A percentile compares a stretch with the other conserved stretches of the same genome.
Evolutionary conservation across 2,329 filamentous ascomycete genomes (phyloP).

Genomic region (Trichoderma endophyticum): DNA sequence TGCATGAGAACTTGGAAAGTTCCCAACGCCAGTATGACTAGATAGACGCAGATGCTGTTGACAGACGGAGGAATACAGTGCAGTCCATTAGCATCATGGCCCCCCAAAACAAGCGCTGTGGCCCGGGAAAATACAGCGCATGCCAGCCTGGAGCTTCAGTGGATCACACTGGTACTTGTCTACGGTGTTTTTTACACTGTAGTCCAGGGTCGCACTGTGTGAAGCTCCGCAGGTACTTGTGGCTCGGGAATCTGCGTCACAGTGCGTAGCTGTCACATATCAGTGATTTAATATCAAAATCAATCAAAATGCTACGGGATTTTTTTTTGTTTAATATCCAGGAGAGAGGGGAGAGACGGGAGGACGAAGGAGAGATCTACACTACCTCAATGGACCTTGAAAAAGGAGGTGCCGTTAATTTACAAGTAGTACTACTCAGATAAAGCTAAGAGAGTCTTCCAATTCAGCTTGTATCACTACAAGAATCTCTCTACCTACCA

Average conservation of each 20-base stretch:
- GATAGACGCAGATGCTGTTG: neutral
- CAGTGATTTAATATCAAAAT: slow-evolving; percentile 1
- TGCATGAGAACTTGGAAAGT: neutral
- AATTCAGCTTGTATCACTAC: neutral
- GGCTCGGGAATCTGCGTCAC: slow-evolving; percentile 8
- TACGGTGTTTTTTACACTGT: neutral
- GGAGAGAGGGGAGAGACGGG: neutral
- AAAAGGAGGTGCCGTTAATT: neutral
- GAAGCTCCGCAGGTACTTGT: neutral
- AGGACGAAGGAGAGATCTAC: neutral
- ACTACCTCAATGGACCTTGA: neutral
- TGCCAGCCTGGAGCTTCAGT: neutral
- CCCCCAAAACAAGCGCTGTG: neutral
- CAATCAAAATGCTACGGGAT: neutral
- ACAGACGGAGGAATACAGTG: neutral
- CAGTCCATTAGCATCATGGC: neutral
- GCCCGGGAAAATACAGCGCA: slow-evolving; percentile 4
- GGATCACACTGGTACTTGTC: neutral
- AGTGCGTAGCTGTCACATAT: neutral
- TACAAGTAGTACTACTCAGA: neutral
- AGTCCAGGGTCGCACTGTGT: neutral
- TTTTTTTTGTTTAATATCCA: neutral
- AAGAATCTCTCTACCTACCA: neutral
- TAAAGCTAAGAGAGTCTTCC: neutral
- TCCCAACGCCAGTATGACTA: neutral